phyloP scores from a whole-genome alignment of 2,329 filamentous ascomycete species.

The Fusarium lateritium region DNA sequence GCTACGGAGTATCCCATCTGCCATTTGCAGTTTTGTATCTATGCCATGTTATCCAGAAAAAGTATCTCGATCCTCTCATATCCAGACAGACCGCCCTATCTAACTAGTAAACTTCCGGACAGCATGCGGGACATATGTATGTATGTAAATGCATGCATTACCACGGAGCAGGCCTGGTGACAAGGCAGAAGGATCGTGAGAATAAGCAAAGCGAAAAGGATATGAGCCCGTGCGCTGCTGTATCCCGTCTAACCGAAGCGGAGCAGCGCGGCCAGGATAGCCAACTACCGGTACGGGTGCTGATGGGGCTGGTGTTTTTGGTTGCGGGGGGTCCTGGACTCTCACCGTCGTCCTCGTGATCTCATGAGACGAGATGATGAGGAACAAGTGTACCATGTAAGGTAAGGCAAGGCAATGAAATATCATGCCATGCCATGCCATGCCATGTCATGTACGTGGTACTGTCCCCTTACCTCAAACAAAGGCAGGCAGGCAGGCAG shows the following conservation, averaged over 20 bases:
- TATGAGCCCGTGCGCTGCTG: conserved; percentile 32
- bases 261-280: conserved; percentile 12
- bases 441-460: background rate
- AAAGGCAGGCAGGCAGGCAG: background rate
- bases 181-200: background rate
- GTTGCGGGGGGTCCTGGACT: conserved; percentile 14
- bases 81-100: conserved; percentile 22
- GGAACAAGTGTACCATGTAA: background rate
- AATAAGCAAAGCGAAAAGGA: background rate
- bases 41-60: no score
- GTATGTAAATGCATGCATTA: conserved; percentile 6
- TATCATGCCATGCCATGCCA: background rate
- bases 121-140: conserved; percentile 2
- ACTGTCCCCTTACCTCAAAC: conserved; percentile 1
- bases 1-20: background rate
- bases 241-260: conserved; percentile 11
- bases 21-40: background rate
- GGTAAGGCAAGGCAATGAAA: background rate
- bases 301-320: background rate
- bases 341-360: conserved; percentile 23
- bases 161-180: background rate
- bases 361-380: conserved; percentile 3
- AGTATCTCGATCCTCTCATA: background rate
- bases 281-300: conserved; percentile 20
- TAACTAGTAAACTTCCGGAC: conserved; percentile 8